These are phyloP conservation scores for Austroboletus niveus DNA, from an alignment of 1,284 basidiomycete genomes.

Conservation along the genomic window DNA sequence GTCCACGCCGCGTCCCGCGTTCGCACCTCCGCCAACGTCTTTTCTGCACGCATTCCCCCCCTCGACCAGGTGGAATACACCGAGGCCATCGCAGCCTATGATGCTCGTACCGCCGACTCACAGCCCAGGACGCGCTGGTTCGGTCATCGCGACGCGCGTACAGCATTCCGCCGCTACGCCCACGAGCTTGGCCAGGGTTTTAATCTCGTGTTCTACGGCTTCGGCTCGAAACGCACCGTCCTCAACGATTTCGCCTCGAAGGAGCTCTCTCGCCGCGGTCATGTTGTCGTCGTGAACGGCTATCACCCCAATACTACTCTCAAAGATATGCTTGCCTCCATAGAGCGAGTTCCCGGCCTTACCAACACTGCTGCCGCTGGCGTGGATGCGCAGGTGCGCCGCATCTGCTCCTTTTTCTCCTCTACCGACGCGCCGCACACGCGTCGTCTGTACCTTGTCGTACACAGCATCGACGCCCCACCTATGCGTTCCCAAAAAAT, in stretches of 20 bases:
- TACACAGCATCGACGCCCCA: slow-evolving; percentile 86
- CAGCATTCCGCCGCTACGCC: slow-evolving; percentile 61
- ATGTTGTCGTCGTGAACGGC: slow-evolving; percentile 80
- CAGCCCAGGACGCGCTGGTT: slow-evolving; percentile 31
- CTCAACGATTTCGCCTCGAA: slow-evolving; percentile 72
- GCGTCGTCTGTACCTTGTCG: slow-evolving; percentile 64
- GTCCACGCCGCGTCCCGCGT: slow-evolving; percentile 58
- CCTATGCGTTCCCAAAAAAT: slow-evolving; percentile 62
- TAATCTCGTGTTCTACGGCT: slow-evolving; percentile 84
- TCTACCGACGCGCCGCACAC: slow-evolving; percentile 33
- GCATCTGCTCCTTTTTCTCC: slow-evolving; percentile 64
- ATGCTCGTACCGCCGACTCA: slow-evolving; percentile 28
- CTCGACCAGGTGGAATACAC: slow-evolving; percentile 61
- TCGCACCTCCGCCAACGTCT: slow-evolving; percentile 74
- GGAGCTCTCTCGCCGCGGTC: slow-evolving; percentile 54
- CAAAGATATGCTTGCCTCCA: slow-evolving; percentile 67
- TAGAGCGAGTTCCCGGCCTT: slow-evolving; percentile 61
- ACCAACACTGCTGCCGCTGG: slow-evolving; percentile 38
- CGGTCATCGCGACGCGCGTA: slow-evolving; percentile 29
- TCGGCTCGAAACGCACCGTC: slow-evolving; percentile 77
- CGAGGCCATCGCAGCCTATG: slow-evolving; percentile 42
- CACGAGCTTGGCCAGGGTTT: slow-evolving; percentile 79
- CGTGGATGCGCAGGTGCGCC: slow-evolving; percentile 60
- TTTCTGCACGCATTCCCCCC: slow-evolving; percentile 70
- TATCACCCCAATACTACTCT: slow-evolving; percentile 71